These are phyloP conservation scores for Trichoderma sp. DNA, from an alignment of 2,329 filamentous ascomycete species.

Conservation along the genomic window DNA sequence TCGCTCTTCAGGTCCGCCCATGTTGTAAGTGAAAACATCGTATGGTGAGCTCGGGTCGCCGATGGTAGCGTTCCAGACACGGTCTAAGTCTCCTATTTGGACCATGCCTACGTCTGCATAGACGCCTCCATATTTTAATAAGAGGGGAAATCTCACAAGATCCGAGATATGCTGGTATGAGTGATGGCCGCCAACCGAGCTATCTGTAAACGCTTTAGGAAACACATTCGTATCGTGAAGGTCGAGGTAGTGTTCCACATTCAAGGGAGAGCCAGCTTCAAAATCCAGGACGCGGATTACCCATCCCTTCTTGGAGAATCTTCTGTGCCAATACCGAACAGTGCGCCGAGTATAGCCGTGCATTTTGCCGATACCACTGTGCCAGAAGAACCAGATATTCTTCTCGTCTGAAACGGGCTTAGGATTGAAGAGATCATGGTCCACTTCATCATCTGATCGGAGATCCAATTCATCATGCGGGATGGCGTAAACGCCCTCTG, in stretches of 20 bases:
- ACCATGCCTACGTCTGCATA: slow-evolving; percentile 58
- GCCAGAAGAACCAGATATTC: slow-evolving; percentile 60
- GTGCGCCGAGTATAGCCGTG: slow-evolving; percentile 53
- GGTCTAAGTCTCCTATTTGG: slow-evolving; percentile 56
- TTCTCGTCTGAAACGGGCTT: slow-evolving; percentile 43
- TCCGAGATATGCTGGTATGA: slow-evolving; percentile 56
- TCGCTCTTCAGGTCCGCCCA: slow-evolving; percentile 35
- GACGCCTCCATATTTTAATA: slow-evolving; percentile 56
- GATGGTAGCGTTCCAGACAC: slow-evolving; percentile 51
- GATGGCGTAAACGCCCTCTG: slow-evolving; percentile 29
- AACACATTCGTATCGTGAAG: slow-evolving; percentile 43
- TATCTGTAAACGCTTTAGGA: slow-evolving; percentile 50
- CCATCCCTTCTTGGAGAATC: slow-evolving; percentile 53
- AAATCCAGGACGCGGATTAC: slow-evolving; percentile 51
- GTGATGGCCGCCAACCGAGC: slow-evolving; percentile 48
- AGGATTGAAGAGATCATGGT: slow-evolving; percentile 41
- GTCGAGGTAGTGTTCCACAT: slow-evolving; percentile 51
- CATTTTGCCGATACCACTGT: slow-evolving; percentile 48
- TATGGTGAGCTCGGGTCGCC: slow-evolving; percentile 45
- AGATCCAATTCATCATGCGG: slow-evolving; percentile 42
- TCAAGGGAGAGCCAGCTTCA: slow-evolving; percentile 42
- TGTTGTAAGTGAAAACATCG: slow-evolving; percentile 49
- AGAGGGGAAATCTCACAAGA: slow-evolving; percentile 55
- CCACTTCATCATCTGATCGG: slow-evolving; percentile 46
- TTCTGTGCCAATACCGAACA: slow-evolving; percentile 52